Conservation (phyloP, 2,329 filamentous ascomycete species). For the Fonsecaea pugnacius region DNA sequence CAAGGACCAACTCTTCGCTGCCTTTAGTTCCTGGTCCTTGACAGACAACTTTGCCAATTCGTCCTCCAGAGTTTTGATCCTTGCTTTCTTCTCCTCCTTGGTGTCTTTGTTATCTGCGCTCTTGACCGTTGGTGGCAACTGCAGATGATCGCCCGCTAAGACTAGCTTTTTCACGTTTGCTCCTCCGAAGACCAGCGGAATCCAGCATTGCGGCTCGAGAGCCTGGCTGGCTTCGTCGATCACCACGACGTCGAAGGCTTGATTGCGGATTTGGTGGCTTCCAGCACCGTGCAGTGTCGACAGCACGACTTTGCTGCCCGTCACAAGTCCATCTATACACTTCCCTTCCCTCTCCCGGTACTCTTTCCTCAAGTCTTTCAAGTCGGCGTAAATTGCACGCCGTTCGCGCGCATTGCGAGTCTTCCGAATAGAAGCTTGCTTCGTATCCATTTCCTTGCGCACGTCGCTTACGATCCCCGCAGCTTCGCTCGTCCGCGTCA, state of each 20-base stretch:
- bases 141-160: slow-evolving; percentile 90
- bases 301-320: slow-evolving; percentile 81
- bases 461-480: slow-evolving; percentile 89
- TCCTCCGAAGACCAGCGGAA: slow-evolving; percentile 72
- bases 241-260: slow-evolving; percentile 92
- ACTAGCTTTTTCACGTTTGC: slow-evolving; percentile 69
- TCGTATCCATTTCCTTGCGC: slow-evolving; percentile 87
- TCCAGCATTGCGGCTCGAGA: slow-evolving; percentile 96
- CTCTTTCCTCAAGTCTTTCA: slow-evolving; percentile 85
- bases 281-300: slow-evolving; percentile 92
- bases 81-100: slow-evolving; percentile 50
- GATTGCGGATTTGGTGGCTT: slow-evolving; percentile 60
- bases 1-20: slow-evolving; percentile 63
- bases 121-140: slow-evolving; percentile 93
- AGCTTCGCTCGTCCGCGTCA: slow-evolving; percentile 88
- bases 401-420: slow-evolving; percentile 79
- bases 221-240: slow-evolving; percentile 97
- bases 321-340: slow-evolving; percentile 77
- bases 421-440: slow-evolving; percentile 86
- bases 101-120: slow-evolving; percentile 47
- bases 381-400: slow-evolving; percentile 78
- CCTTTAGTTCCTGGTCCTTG: slow-evolving; percentile 39
- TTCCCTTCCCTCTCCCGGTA: slow-evolving; percentile 81
- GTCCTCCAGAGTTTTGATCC: slow-evolving; percentile 42
- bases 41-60: slow-evolving; percentile 45